Base-by-base conservation (phyloP, 2,329 filamentous ascomycete genomes). In the Graphiopsis chlorocephala region DNA sequence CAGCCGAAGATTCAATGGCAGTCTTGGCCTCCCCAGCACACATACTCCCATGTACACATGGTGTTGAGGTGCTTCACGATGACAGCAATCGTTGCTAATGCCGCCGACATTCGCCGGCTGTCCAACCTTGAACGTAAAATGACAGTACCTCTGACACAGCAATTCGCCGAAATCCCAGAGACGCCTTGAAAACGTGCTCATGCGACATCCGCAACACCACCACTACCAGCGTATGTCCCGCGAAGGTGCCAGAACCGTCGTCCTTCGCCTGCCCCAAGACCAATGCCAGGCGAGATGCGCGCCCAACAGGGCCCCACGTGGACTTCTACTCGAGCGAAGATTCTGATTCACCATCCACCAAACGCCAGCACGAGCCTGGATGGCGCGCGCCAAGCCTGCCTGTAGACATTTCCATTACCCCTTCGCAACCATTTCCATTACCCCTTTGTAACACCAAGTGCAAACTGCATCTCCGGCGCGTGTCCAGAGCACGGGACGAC, bases 361-460 rank as follows among this genome's bases (percentile, higher is more conserved):
- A 45, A 45, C 38, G 38, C 38, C 38, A 31, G 50, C 50, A 53
- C 50, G 25, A 53, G 50, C 50, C 50, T 53, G 38, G 38, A 25
- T 52, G 47, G 47, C 47, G 47, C 23, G 25, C 47, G 53, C 53
- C 29, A 38, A 56, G 31, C 53, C 28, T 20, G 53, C 38, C 20
- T 28, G 25, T 53, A 53, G 25, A 17, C 50, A 48, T 60, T 60
- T 60, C 57, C 26, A 45, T 60, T 60, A 60, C 57, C 57, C 57
- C 57, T 48, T 20, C 57, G 17, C 15, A 29, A 29, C 57, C 7
- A 47, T 47, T 52, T 52, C 47, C 28, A 56, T 56, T 56, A 56
- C 52, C 28, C 52, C 28, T 56, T 17, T 23, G 20, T 23, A 56
- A 23, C 20, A 56, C n/a, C 50, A 17, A 52, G 17, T 52, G 28